Evolutionary conservation across 2,329 filamentous ascomycete genomes (phyloP), one percentile per base, ranked within the genome.

Genomic region (Pestalotiopsis sp.): DNA sequence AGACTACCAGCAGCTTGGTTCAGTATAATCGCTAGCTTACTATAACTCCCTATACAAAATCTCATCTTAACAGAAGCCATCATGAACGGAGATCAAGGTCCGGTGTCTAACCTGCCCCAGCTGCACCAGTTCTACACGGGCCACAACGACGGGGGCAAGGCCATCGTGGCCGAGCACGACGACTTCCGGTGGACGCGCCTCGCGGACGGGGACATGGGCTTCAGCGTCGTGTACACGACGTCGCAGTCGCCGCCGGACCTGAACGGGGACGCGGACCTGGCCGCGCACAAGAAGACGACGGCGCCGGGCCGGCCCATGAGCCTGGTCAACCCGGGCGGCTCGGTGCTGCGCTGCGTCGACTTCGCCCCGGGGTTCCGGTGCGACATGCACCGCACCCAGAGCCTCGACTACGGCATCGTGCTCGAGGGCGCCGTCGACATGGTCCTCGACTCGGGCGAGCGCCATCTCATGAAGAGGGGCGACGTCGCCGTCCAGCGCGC

Each of bases 401-500:
- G 81, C 52, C 76, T 89, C 2, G 87, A 89, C 72, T 89, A 85
- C 70, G 87, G 86, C 2, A 80, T 88, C 66, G 81, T 89, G 2
- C 72, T 89, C 6, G 86, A 89, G 71, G 87, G 87, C 1, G 80
- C 82, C 72, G 74, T 89, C 36, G 85, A 87, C 69, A 79, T 88
- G 76, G 67, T 83, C 3, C 76, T 89, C 4, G 87, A 87, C 69
- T 82, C 83, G n/a, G 86, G 87, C 1, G 85, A 84, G 68, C 79
- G 75, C 63, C 79, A 80, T 59, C 68, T 79, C 27, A 78, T 89
- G 81, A 77, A 79, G 61, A 78, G 81, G 12, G 87, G 87, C 2
- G 87, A 89, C 72, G 77, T 88, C n/a, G 83, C 83, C 11, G 83
- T 89, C 23, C 86, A 89, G 76, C 79, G 87, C 56, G 86, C 82